These are phyloP conservation scores for Eucalyptus sideroxylon DNA, from an alignment of 345 rosid species.

Conservation along the genomic window DNA sequence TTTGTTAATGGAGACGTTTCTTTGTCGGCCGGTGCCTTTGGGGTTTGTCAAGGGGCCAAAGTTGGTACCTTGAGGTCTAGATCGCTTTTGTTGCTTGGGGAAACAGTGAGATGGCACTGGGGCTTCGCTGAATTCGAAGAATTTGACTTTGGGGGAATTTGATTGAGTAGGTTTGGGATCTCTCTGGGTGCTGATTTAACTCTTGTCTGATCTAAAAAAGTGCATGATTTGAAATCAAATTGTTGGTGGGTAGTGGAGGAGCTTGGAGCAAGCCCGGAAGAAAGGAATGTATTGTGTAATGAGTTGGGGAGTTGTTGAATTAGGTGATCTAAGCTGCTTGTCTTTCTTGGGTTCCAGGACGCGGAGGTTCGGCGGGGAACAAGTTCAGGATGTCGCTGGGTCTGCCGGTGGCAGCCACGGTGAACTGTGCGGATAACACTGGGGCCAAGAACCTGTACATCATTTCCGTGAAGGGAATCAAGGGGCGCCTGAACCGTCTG, in stretches of 20 bases:
- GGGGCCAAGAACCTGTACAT: conserved; percentile 86
- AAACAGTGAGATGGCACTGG: fast-evolving
- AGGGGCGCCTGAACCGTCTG: conserved; percentile 79
- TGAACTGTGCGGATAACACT: conserved; percentile 70
- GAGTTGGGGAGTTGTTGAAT: neutral
- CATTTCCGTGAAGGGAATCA: conserved; percentile 92
- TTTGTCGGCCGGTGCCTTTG: neutral
- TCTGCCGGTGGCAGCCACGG: conserved; percentile 68
- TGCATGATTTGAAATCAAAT: neutral
- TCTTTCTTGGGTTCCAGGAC: conserved; percentile 14
- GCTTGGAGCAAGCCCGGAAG: neutral
- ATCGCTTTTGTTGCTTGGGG: neutral
- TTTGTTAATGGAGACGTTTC: fast-evolving
- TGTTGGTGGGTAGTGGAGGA: neutral
- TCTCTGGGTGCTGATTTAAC: neutral
- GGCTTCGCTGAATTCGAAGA: neutral
- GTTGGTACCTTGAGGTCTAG: neutral
- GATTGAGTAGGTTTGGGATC: neutral
- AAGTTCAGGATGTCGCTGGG: conserved; percentile 84
- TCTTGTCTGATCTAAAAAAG: neutral
- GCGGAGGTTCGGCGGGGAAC: conserved; percentile 70
- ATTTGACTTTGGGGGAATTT: neutral
- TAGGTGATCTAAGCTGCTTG: neutral
- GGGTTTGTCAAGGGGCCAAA: fast-evolving
- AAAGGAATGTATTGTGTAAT: neutral